Evolutionary conservation across 129 eudicot genomes (phyloP).

Genomic region (Lonicera japonica): DNA sequence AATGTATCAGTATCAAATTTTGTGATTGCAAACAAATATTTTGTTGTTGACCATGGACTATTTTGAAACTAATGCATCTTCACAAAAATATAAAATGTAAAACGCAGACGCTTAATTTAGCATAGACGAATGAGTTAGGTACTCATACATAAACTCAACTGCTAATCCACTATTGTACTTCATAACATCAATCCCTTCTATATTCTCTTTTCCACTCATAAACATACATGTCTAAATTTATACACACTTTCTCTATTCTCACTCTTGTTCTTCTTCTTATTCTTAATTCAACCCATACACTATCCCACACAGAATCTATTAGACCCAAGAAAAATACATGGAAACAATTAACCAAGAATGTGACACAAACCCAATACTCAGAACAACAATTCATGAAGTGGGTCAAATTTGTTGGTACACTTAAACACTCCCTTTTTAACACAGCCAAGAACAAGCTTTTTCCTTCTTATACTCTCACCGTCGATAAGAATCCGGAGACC

Average conservation of each 20-base stretch:
- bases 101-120: too few relatives aligned
- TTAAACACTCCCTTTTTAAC: constrained; percentile 68
- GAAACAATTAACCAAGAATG: constrained; percentile 43
- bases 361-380: too few relatives aligned
- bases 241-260: constrained; percentile 21
- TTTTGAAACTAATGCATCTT: too few relatives aligned
- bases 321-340: constrained; percentile 31
- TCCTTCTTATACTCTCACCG: constrained; percentile 68
- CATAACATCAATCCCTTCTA: too few relatives aligned
- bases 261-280: constrained; percentile 40
- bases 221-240: constrained; percentile 40
- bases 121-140: not conserved
- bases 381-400: constrained; percentile 89
- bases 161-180: too few relatives aligned
- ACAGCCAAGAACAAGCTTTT: constrained; percentile 66
- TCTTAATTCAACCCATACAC: constrained; percentile 17
- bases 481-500: constrained; percentile 56
- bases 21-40: constrained; percentile 12
- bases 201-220: constrained; percentile 15
- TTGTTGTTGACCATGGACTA: too few relatives aligned
- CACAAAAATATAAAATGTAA: too few relatives aligned
- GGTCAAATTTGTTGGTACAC: constrained; percentile 81
- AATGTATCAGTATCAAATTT: not conserved
- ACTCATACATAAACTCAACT: constrained; percentile 13
- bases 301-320: constrained; percentile 55